Evolutionary conservation across 2,329 filamentous ascomycete species (phyloP), one percentile per base, ranked within the genome.

Genomic region (Stachybotrys echinatus): DNA sequence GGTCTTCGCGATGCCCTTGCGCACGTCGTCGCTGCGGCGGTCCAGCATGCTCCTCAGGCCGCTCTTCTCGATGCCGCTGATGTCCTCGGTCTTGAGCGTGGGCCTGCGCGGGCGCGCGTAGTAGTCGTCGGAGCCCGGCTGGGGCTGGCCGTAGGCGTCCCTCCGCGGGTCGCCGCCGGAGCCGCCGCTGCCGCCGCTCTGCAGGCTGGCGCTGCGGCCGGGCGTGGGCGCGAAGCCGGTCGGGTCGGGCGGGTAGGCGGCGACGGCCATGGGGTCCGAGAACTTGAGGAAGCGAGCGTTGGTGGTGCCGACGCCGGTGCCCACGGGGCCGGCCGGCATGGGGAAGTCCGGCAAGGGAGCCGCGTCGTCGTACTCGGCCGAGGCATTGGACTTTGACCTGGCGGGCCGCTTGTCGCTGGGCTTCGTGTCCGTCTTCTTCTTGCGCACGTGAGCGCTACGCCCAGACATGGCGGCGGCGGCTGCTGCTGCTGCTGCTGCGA

Each of bases 391-490:
- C 49, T 67, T 66, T 18, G 68, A 63, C 8, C 70, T 65, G 31
- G 58, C 18, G 20, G 21, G 22, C 50, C 48, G 27, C 31, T 69
- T 69, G 34, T 58, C 65, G 3, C 62, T 54, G n/a, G n/a, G n/a
- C 48, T 72, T 74, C 22, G 72, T 67, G 50, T 81, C 74, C 0
- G 74, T 77, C 55, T 77, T 79, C 67, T 80, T 81, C 62, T 81
- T 81, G 58, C 79, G 76, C 60, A 80, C 79, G 56, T 79, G 73
- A 27, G 79, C 79, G 63, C 79, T 81, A 49, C 79, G 70, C 52
- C 77, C 79, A 6, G 79, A 83, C 79, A 83, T 83, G 53, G 44
- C 34, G 27, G 34, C n/a, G n/a, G n/a, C n/a, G n/a, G n/a, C n/a
- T n/a, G n/a, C n/a, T n/a, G n/a, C n/a, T n/a, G n/a, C n/a, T n/a